Percentiles rank a stretch among this genome's conserved stretches.
phyloP scores from a whole-genome alignment of 2,329 filamentous ascomycete genomes.

The Zasmidium citrigriseum region DNA sequence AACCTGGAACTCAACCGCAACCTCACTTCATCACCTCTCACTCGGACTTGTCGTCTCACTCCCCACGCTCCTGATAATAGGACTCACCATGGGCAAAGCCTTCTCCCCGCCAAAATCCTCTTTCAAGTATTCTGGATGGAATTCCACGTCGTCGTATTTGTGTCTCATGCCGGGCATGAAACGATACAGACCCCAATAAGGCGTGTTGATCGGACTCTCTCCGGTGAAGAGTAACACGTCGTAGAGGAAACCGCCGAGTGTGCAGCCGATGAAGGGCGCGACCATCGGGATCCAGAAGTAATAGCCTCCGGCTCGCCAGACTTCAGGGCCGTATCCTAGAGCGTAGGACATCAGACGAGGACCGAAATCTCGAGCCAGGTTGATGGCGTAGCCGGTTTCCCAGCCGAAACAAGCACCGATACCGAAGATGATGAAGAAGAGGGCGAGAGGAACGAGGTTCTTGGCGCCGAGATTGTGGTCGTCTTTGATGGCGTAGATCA shows the following conservation, averaged over 20 bases:
- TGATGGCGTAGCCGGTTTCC: conserved; percentile 77
- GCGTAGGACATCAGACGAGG: conserved; percentile 67
- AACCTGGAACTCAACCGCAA: not conserved
- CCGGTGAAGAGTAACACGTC: conserved; percentile 70
- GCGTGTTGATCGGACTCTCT: conserved; percentile 68
- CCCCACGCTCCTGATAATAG: not conserved
- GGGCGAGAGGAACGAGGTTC: conserved; percentile 57
- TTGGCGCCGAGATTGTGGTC: conserved; percentile 59
- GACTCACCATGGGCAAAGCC: not conserved
- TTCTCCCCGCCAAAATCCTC: conserved; percentile 11
- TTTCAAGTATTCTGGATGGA: conserved; percentile 25
- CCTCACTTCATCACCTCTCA: not conserved
- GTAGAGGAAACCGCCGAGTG: conserved; percentile 67
- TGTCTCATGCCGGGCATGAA: conserved; percentile 30
- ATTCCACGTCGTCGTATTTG: conserved; percentile 27
- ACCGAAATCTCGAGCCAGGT: conserved; percentile 71
- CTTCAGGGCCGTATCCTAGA: conserved; percentile 66
- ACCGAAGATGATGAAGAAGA: conserved; percentile 74
- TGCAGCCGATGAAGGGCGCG: conserved; percentile 65
- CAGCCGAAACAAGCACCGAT: conserved; percentile 73
- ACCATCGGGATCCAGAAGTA: conserved; percentile 80
- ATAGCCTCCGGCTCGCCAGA: conserved; percentile 67
- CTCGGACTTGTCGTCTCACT: not conserved
- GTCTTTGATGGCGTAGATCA: conserved; percentile 70
- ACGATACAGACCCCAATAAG: conserved; percentile 63